These are phyloP conservation scores for Chloromonas sp. DNA, from an alignment of 163 green algal genomes.

Conservation along the genomic window DNA sequence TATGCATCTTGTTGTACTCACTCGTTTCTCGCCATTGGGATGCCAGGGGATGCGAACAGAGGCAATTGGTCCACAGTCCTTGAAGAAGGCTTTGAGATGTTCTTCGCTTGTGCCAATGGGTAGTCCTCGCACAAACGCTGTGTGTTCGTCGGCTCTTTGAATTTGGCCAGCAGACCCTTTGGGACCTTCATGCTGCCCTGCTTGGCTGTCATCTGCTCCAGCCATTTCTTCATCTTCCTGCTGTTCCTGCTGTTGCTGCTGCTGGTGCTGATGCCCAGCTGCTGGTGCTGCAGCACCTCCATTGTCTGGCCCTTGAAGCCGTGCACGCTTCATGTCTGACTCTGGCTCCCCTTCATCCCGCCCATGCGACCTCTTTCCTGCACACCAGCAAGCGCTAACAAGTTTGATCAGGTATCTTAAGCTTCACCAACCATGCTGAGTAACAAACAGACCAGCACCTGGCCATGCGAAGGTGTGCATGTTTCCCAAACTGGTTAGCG, in stretches of 20 bases:
- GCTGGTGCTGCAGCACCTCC: slow-evolving; percentile 1
- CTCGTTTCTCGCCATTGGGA: neutral
- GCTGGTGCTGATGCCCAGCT: slow-evolving; percentile 1
- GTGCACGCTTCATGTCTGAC: too few species aligned
- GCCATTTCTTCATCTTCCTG: slow-evolving; percentile 8
- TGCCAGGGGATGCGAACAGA: slow-evolving; percentile 49
- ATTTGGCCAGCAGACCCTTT: neutral
- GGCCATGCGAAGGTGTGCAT: neutral
- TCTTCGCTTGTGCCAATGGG: slow-evolving; percentile 33
- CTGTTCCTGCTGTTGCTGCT: slow-evolving; percentile 11
- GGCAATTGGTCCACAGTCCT: slow-evolving; percentile 29
- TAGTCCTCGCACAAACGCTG: slow-evolving; percentile 54
- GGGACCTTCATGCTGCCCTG: neutral
- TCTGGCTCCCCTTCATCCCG: too few species aligned
- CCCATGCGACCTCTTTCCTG: too few species aligned
- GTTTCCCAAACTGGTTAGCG: neutral
- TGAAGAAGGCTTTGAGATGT: slow-evolving; percentile 52
- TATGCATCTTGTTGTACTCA: neutral
- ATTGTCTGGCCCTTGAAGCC: too few species aligned
- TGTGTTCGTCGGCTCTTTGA: slow-evolving; percentile 19
- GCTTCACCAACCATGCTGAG: too few species aligned
- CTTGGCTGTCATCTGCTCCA: neutral
- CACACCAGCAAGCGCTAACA: too few species aligned
- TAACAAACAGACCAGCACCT: too few species aligned
- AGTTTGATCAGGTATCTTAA: too few species aligned